These are phyloP conservation scores for Roridomyces roridus DNA, from an alignment of 768 basidiomycete genomes.

Conservation along the genomic window DNA sequence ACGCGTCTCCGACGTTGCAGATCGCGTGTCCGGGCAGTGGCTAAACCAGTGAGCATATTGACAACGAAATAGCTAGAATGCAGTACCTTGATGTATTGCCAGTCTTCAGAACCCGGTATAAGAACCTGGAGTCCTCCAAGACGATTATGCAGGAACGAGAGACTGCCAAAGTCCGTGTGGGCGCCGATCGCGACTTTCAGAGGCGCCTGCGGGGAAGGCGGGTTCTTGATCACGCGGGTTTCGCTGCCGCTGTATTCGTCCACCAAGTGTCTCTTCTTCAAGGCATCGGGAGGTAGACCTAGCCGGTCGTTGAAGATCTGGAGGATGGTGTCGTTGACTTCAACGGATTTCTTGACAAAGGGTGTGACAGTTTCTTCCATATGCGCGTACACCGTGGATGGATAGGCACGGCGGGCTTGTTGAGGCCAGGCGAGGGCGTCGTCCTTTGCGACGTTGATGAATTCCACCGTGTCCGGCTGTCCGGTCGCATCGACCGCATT, in stretches of 20 bases:
- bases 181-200: constrained; percentile 59
- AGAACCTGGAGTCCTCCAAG: constrained; percentile 76
- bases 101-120: constrained; percentile 61
- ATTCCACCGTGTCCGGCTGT: constrained; percentile 61
- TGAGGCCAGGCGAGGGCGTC: constrained; percentile 68
- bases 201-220: constrained; percentile 40
- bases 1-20: constrained; percentile 68
- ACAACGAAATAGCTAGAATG: constrained; percentile 18
- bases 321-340: constrained; percentile 58
- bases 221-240: constrained; percentile 57
- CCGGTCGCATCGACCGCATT: constrained; percentile 69
- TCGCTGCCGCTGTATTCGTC: constrained; percentile 64
- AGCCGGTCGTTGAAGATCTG: constrained; percentile 63
- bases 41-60: constrained; percentile 27
- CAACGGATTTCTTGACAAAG: constrained; percentile 63
- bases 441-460: constrained; percentile 73
- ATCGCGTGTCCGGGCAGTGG: constrained; percentile 63
- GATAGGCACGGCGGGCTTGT: constrained; percentile 61
- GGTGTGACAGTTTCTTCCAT: constrained; percentile 59
- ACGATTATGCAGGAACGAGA: constrained; percentile 75
- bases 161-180: constrained; percentile 77
- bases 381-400: constrained; percentile 51
- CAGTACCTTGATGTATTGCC: constrained; percentile 72
- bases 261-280: constrained; percentile 48
- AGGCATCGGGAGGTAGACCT: constrained; percentile 54